Evolutionary conservation across 2,329 filamentous ascomycete genomes (phyloP).

Genomic region (Iodosphaeria phyllophila): DNA sequence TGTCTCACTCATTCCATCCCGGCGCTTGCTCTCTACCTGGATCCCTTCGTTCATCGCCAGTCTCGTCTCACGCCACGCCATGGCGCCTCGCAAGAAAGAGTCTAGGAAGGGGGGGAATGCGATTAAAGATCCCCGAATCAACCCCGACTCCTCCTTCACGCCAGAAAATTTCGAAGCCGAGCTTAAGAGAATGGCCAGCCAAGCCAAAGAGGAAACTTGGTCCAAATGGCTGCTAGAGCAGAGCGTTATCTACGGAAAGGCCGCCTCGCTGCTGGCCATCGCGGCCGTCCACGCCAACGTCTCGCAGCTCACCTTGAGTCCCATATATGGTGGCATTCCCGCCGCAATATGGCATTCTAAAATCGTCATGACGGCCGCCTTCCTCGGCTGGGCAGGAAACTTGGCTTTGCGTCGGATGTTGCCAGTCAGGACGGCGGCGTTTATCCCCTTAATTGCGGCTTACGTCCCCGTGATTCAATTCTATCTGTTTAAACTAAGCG

Average conservation of each 20-base stretch:
- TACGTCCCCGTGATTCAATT: constrained; percentile 60
- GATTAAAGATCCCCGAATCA: constrained; percentile 10
- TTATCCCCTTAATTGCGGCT: constrained; percentile 56
- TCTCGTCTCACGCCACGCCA: too few relatives aligned
- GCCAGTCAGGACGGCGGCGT: constrained; percentile 26
- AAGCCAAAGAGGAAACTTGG: constrained; percentile 13
- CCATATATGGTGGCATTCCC: constrained; percentile 76
- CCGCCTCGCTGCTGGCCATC: constrained; percentile 28
- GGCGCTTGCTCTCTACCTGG: too few relatives aligned
- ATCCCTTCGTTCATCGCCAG: too few relatives aligned
- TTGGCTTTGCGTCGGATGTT: constrained; percentile 30
- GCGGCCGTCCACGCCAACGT: constrained; percentile 48
- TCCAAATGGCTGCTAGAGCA: constrained; percentile 18
- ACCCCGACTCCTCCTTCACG: constrained; percentile 20
- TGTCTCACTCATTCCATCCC: too few relatives aligned
- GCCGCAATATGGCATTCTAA: constrained; percentile 52
- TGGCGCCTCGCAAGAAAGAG: constrained; percentile 12
- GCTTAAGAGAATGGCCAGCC: constrained; percentile 27
- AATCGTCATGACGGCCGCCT: constrained; percentile 45
- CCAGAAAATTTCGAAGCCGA: constrained; percentile 35
- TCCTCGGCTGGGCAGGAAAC: constrained; percentile 55
- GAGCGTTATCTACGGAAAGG: constrained; percentile 20
- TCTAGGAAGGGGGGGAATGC: constrained; percentile 4
- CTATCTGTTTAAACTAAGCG: constrained; percentile 49
- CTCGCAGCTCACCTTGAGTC: constrained; percentile 61